Conservation (phyloP, 2,329 filamentous ascomycete species). For the Claviceps spartinae region DNA sequence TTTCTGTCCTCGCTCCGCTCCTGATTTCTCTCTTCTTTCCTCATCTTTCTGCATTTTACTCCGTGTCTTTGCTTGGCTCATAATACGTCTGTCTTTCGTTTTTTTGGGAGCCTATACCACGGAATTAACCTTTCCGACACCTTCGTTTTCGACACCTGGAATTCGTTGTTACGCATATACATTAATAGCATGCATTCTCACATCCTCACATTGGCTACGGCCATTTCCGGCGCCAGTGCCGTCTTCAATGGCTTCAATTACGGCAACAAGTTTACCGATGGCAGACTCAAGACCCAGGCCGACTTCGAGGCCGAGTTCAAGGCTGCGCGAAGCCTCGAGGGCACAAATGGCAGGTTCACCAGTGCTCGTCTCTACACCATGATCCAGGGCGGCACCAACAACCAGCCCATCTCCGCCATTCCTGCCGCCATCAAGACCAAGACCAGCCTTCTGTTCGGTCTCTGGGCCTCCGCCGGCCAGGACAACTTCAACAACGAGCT, state of each 20-base stretch:
- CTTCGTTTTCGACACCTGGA: background rate
- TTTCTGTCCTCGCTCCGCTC: too few species aligned
- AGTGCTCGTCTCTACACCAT: conserved; percentile 65
- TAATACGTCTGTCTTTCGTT: background rate
- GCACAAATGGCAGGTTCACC: conserved; percentile 48
- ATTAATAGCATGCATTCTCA: conserved; percentile 9
- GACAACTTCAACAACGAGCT: conserved; percentile 58
- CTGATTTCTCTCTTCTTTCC: background rate
- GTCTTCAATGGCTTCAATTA: conserved; percentile 60
- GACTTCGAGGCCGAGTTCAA: conserved; percentile 62
- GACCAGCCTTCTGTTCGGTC: conserved; percentile 64
- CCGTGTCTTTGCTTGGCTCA: background rate
- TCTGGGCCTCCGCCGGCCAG: conserved; percentile 65
- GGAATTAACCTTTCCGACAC: background rate
- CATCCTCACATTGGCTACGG: conserved; percentile 22
- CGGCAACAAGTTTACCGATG: conserved; percentile 46
- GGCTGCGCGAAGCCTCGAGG: conserved; percentile 47
- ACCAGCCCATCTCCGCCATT: conserved; percentile 56
- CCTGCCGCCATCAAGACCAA: conserved; percentile 71
- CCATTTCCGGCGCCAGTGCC: conserved; percentile 22
- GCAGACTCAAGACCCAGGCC: conserved; percentile 42
- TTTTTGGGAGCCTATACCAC: background rate
- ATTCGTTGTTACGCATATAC: background rate
- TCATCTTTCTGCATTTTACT: background rate
- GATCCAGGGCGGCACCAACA: conserved; percentile 56